Evolutionary conservation across 371 early-diverging fungal species (phyloP).

Genomic region (Syncephalastrum sp.): DNA sequence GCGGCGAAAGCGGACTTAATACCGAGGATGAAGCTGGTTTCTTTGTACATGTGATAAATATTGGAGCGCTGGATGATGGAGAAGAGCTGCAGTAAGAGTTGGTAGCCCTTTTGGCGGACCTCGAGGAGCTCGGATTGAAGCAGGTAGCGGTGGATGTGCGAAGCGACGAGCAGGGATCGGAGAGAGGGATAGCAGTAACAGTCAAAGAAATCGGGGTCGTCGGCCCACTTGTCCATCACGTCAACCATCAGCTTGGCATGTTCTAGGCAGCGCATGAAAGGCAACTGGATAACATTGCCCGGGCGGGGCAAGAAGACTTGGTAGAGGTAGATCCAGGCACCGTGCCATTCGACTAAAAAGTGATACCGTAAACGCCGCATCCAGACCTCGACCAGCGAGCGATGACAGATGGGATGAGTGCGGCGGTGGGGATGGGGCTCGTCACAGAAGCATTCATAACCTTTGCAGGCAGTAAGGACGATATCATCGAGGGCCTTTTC

Average conservation of each 20-base stretch:
- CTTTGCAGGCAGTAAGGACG: conserved; percentile 9
- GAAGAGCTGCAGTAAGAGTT: conserved; percentile 17
- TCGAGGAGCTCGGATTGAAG: conserved; percentile 17
- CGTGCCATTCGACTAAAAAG: conserved; percentile 29
- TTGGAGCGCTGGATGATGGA: conserved; percentile 19
- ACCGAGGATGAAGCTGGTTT: conserved; percentile 20
- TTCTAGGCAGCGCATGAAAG: conserved; percentile 24
- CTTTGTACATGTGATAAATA: conserved; percentile 25
- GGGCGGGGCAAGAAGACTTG: conserved; percentile 22
- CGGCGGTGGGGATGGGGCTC: conserved; percentile 16
- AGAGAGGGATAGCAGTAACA: conserved; percentile 27
- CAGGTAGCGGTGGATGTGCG: conserved; percentile 23
- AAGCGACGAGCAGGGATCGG: conserved; percentile 20
- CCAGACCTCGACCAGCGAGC: conserved; percentile 23
- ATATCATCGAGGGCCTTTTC: conserved; percentile 10
- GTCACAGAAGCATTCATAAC: conserved; percentile 17
- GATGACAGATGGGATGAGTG: conserved; percentile 24
- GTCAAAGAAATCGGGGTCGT: conserved; percentile 27
- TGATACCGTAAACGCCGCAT: conserved; percentile 28
- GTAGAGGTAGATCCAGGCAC: conserved; percentile 23
- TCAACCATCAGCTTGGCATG: conserved; percentile 25
- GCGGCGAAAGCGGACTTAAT: conserved; percentile 17
- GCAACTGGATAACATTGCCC: conserved; percentile 23
- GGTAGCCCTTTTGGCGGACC: conserved; percentile 25
- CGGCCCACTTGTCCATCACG: conserved; percentile 21